A percentile compares a stretch with the other conserved stretches of the same genome.
phyloP scores from a whole-genome alignment of 345 rosid species.

The Sisymbrium altissimum region DNA sequence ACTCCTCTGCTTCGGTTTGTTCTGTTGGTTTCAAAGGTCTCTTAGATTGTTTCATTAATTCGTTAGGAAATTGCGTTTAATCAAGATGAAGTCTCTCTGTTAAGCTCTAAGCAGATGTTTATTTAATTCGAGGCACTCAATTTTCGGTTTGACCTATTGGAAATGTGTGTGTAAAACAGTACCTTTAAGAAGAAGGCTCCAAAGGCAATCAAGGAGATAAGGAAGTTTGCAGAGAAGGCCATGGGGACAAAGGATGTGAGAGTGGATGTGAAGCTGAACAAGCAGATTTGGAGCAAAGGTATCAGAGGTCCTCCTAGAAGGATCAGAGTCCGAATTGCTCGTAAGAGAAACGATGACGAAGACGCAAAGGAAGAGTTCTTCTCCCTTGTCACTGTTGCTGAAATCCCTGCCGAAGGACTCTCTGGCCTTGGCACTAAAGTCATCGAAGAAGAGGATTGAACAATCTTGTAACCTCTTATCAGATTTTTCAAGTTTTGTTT shows the following conservation, averaged over 20 bases:
- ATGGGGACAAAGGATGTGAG: conserved; percentile 41
- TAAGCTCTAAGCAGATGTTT: not conserved
- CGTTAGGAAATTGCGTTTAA: not conserved
- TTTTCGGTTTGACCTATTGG: not conserved
- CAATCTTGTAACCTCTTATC: not conserved
- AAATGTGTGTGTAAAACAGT: conserved; percentile 26
- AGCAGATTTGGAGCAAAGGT: conserved; percentile 68
- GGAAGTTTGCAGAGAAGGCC: conserved; percentile 58
- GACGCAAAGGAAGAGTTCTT: conserved; percentile 68
- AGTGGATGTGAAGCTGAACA: conserved; percentile 53
- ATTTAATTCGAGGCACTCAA: too few relatives aligned
- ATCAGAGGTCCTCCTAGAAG: conserved; percentile 68
- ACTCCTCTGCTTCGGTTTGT: not conserved
- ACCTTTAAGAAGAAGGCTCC: conserved; percentile 82
- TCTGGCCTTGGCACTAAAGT: conserved; percentile 56
- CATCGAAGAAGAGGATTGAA: conserved; percentile 60
- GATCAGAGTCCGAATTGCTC: conserved; percentile 54
- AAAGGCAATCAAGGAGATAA: conserved; percentile 64
- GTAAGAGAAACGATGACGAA: conserved; percentile 65
- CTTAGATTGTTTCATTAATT: too few relatives aligned
- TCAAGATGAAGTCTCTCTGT: not conserved
- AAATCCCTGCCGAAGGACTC: conserved; percentile 53
- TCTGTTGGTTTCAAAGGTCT: not conserved
- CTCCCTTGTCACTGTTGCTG: conserved; percentile 60
- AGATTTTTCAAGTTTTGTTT: not conserved